Base-by-base conservation (phyloP, 2,329 filamentous ascomycete species). In the Hypoxylon sp. region DNA sequence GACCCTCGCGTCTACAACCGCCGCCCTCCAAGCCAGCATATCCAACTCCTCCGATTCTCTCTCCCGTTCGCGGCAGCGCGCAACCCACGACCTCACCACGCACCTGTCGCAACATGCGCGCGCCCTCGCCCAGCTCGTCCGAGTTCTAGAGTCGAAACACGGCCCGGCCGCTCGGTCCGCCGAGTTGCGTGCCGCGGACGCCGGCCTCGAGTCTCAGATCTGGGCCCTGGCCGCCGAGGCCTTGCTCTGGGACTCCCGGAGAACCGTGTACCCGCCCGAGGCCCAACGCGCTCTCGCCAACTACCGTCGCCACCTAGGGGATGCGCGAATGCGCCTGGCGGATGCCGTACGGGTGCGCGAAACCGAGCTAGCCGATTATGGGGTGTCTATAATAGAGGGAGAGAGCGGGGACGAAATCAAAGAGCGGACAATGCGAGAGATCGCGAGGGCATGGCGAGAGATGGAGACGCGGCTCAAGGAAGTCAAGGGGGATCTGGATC, bases 131-230 rank as follows among this genome's bases (percentile, higher is more conserved):
- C 75, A 79, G 14, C 81, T 88, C 0, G 74, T 88, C n/a, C 82
- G 82, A 58, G 75, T 80, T 2, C 80, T 89, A 1, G 87, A 89
- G 68, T 79, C 82, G 2, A 89, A 89, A 70, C 86, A 89, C 74
- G 84, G 84, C 30, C 79, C 82, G 19, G 78, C 86, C 3, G 84
- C 86, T 1, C 81, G 84, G 3, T 83, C 80, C 13, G 79, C 87
- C 2, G 84, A 85, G 71, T 81, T 87, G n/a, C 81, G 82, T 43
- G 85, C 86, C 25, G 75, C 79, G 1, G 79, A 83, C 34, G 79
- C 83, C 1, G 77, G 81, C 0, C 78, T 86, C 1, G 75, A 79
- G 3, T 84, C 86, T 1, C 80, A 81, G 60, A 75, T 76, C 14
- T 80, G 81, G 46, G 79, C 82, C 28, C 71, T 78, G 11, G 81